phyloP scores from a whole-genome alignment of 495 filamentous ascomycete genomes.

The Pseudomonodictys pantanalensis region DNA sequence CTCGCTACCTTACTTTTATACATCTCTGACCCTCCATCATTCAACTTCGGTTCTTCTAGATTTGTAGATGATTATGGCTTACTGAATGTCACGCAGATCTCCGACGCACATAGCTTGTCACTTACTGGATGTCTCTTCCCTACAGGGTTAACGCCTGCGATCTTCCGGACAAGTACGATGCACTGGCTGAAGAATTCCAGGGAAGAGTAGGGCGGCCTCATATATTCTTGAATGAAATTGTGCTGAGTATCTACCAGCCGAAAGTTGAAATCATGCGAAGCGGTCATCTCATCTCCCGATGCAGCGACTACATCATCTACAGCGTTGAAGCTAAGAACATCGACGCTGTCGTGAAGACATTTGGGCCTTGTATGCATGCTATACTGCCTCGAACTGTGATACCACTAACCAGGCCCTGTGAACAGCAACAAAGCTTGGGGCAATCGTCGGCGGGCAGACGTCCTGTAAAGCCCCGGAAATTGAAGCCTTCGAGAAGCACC shows the following conservation, averaged over 20 bases:
- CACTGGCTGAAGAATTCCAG: constrained; percentile 71
- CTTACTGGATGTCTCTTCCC: constrained; percentile 4
- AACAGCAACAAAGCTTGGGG: constrained; percentile 84
- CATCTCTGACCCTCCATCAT: not conserved
- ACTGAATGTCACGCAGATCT: constrained; percentile 30
- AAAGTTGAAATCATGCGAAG: constrained; percentile 79
- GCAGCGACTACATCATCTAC: constrained; percentile 97
- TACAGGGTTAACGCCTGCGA: constrained; percentile 93
- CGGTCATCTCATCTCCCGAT: constrained; percentile 90
- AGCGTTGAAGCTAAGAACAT: constrained; percentile 92
- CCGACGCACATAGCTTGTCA: constrained; percentile 10
- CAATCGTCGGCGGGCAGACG: constrained; percentile 95
- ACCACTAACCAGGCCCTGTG: constrained; percentile 37
- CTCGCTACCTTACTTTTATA: constrained; percentile 82
- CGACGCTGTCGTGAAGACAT: constrained; percentile 75
- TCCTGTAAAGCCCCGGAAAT: constrained; percentile 98
- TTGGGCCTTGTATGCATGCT: constrained; percentile 79
- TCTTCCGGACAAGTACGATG: constrained; percentile 75
- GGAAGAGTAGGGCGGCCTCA: constrained; percentile 56
- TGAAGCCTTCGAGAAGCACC: constrained; percentile 82
- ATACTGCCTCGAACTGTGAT: not conserved
- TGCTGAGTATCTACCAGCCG: constrained; percentile 61
- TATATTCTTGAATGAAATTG: constrained; percentile 30
- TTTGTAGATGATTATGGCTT: not conserved
- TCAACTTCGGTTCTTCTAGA: not conserved